Evolutionary conservation across 2,329 filamentous ascomycete species (phyloP).

Genomic region (Pochonia chlamydosporia): DNA sequence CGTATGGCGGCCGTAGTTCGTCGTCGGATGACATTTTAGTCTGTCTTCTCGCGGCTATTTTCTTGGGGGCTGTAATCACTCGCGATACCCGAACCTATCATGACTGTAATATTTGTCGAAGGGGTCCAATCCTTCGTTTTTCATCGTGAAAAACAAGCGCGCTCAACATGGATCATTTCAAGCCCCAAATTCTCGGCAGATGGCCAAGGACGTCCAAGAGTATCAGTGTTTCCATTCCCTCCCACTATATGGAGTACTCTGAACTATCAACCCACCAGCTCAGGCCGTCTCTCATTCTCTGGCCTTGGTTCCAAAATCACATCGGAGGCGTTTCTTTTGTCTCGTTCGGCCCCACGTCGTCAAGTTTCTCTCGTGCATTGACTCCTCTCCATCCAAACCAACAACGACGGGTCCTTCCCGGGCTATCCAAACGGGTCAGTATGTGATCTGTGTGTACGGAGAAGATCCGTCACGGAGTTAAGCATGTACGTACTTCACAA

Average conservation of each 20-base stretch:
- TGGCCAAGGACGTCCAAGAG: too few relatives aligned
- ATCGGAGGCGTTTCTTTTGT: constrained; percentile 6
- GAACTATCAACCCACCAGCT: too few relatives aligned
- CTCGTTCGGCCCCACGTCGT: constrained; percentile 13
- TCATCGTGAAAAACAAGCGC: too few relatives aligned
- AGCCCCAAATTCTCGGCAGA: too few relatives aligned
- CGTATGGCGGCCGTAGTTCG: too few relatives aligned
- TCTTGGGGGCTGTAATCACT: neutral
- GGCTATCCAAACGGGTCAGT: constrained; percentile 2
- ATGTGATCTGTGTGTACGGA: neutral
- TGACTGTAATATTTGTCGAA: neutral
- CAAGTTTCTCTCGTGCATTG: constrained; percentile 11
- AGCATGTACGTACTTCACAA: constrained; percentile 27
- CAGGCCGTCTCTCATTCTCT: neutral
- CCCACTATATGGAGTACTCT: too few relatives aligned
- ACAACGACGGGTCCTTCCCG: constrained; percentile 8
- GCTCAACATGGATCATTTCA: too few relatives aligned
- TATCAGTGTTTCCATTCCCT: too few relatives aligned
- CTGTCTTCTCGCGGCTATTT: neutral
- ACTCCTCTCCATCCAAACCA: constrained; percentile 23
- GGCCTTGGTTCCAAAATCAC: neutral
- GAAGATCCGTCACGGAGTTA: constrained; percentile 9
- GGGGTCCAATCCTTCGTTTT: too few relatives aligned
- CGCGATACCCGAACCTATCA: neutral
- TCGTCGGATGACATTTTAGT: too few relatives aligned